Evolutionary conservation across 345 rosid genomes (phyloP), one percentile per base, ranked within the genome.

Genomic region (Clausena lansium): DNA sequence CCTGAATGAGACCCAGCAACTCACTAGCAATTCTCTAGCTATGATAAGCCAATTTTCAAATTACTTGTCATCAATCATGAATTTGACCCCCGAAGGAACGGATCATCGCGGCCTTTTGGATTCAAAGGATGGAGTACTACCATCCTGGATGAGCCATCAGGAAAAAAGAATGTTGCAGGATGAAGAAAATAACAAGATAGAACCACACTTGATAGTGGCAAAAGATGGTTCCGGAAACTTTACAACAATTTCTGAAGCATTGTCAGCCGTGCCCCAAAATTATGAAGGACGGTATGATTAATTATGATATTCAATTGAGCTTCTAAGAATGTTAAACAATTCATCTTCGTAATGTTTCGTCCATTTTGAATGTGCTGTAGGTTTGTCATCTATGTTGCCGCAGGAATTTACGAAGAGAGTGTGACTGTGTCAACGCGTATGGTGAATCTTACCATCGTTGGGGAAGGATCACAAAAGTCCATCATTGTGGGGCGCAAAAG

Each of bases 401-500:
- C 64, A 61, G 98, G 98, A 69, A 24, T 87, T 61, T 94, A 91
- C 63, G 92, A 90, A 0, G 97, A 94, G 81, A 66, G 50, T 9
- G 96, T 93, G 58, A 80, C 45, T 10, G 81, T 94, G 47, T 77
- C 84, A 3, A 89, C 87, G 82, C 81, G 81, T 64, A 91, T 84
- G 86, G 83, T 55, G 1, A 94, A 92, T 65, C 62, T 92, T 24
- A 90, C 94, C 47, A 84, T 94, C 78, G 84, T 80, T 33, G 98
- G 98, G 24, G 98, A 92, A 69, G 98, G 98, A 71, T 91, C 97
- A n/a, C 91, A 88, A 71, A 94, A 93, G 88, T 81, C 86, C 5
- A 78, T 91, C n/a, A 70, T 45, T 45, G 17, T 45, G 50, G 98
- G 97, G 9, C 84, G 50, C 78, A 93, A 87, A 78, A 93, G 88